Percentiles rank a stretch among this genome's conserved stretches.
phyloP scores from a whole-genome alignment of 768 basidiomycete genomes.

The Tulasnella sp. region DNA sequence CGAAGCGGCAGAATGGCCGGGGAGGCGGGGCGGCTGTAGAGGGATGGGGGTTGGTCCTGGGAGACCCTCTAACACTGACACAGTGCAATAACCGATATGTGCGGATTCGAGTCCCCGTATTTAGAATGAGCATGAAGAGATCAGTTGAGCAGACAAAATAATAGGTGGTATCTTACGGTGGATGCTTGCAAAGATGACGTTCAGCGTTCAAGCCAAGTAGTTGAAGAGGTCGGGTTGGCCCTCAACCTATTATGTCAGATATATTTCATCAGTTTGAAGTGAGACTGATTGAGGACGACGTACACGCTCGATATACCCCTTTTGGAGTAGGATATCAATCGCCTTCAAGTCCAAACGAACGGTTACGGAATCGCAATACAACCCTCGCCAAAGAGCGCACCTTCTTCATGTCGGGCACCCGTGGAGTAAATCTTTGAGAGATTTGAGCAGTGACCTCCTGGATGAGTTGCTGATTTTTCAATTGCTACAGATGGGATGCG shows the following conservation, averaged over 20 bases:
- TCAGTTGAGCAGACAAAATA: not conserved
- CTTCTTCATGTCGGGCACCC: slow-evolving; percentile 97
- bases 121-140: not conserved
- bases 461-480: slow-evolving; percentile 91
- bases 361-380: not conserved
- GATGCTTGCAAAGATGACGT: not conserved
- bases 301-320: slow-evolving; percentile 96
- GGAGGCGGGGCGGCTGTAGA: no score
- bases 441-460: slow-evolving; percentile 90
- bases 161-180: not conserved
- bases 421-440: slow-evolving; percentile 84
- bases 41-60: no score
- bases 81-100: no score
- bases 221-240: slow-evolving; percentile 88
- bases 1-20: no score
- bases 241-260: slow-evolving; percentile 46
- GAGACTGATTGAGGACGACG: not conserved
- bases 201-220: slow-evolving; percentile 62
- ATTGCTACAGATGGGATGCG: slow-evolving; percentile 50
- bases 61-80: no score
- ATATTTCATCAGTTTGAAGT: not conserved
- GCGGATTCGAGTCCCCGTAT: not conserved
- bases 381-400: slow-evolving; percentile 45
- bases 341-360: slow-evolving; percentile 48
- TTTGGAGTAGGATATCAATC: slow-evolving; percentile 91